Evolutionary conservation across 2,329 filamentous ascomycete species (phyloP), one percentile per base, ranked within the genome.

Genomic region (Dactylellina sp.): DNA sequence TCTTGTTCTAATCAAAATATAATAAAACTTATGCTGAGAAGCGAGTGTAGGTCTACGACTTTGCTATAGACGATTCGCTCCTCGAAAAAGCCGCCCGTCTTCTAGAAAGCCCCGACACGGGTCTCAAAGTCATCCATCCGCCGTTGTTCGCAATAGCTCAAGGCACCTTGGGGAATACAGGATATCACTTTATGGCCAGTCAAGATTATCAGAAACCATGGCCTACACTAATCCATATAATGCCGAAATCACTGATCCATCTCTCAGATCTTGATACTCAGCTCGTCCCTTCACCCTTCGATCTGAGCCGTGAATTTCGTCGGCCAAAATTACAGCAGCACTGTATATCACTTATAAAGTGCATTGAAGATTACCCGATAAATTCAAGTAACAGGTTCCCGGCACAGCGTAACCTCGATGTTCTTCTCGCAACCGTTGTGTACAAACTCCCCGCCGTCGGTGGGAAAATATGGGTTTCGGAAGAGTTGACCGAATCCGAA

Each of bases 241-340:
- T 71, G 6, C 57, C 65, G 12, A 25, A 71, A 57, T 50, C 65
- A 9, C 20, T 62, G 5, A 49, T 62, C 11, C 49, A 71, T n/a
- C 56, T 62, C n/a, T 49, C 35, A 4, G 62, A 39, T 16, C 59
- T 37, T 12, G 65, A 71, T 22, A 24, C 47, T 2, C 25, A 14
- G 1, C 56, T 62, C 18, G 65, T 71, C 6, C 65, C 44, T 3
- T 71, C 65, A 1, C 56, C 65, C 14, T 71, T 71, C 49, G 65
- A 71, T 57, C 65, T 57, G 16, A 62, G 56, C 20, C 56, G 49
- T 22, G 64, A 56, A 14, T 14, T 71, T 14, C 62, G 25, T 22
- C 18, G 65, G 3, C 65, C 65, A 14, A 61, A 49, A 18, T 9
- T 63, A 16, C 56, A 39, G 3, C 57, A 62, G 9, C 49, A 71